Evolutionary conservation across 306 rosid genomes (phyloP), one percentile per base, ranked within the genome.

Genomic region (Arachis stenosperma): DNA sequence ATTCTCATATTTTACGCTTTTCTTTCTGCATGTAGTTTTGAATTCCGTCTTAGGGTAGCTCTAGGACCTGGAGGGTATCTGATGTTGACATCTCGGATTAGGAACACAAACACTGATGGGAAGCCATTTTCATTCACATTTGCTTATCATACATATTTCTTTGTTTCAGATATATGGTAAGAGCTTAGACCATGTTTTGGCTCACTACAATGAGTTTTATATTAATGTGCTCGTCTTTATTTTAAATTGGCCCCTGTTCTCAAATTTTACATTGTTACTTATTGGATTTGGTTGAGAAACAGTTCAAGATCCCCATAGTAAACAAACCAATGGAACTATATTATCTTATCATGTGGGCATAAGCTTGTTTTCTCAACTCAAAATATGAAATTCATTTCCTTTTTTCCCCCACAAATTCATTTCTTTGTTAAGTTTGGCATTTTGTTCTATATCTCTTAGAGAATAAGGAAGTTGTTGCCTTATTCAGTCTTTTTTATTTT

Each of bases 61-160:
- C 69, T 90, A 82, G 94, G 94, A 74, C 94, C 98, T 15, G 90
- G 90, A 70, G 98, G 98, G 74, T 97, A 93, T 79, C 83, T 93
- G 65, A 81, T 81, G 80, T 76, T 93, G 87, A 93, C 96, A 74
- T 93, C 97, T 67, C 96, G 97, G 70, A 83, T 93, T 72, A 83
- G 96, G 85, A 91, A 93, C 83, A 91, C 97, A 61, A 88, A 81
- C 83, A 54, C 78, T 59, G 98, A 93, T 10, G 98, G 97, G 78
- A 91, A 93, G 90, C 92, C 96, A 44, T 91, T 93, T 81, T 61
- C 91, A 4, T 93, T 93, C 88, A 89, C 98, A 53, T 93, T 90
- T 84, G 97, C 97, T 5, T 90, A 93, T 81, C 97, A 93, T 78
- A 93, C 97, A 10, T 93, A 93, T 83, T 89, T 93, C 71, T 89